A percentile compares a stretch with the other conserved stretches of the same genome.
Evolutionary conservation across 2,329 filamentous ascomycete genomes (phyloP).

Genomic region (Monilinia polystroma): DNA sequence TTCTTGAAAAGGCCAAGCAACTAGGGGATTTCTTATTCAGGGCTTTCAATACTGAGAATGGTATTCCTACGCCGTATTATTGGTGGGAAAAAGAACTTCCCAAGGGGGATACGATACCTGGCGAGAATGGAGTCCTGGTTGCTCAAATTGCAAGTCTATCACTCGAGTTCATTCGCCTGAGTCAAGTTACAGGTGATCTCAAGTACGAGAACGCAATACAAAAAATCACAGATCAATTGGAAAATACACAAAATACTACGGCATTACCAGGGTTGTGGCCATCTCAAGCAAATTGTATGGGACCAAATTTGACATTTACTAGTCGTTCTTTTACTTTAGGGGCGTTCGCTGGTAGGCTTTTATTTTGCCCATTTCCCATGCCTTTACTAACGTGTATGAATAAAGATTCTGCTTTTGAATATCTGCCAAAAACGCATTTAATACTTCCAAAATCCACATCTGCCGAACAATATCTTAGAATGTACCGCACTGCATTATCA

Average conservation of each 20-base stretch:
- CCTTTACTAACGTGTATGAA: slow-evolving; percentile 56
- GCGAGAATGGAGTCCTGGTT: slow-evolving; percentile 46
- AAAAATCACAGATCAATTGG: slow-evolving; percentile 55
- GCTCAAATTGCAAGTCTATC: slow-evolving; percentile 58
- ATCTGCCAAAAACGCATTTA: slow-evolving; percentile 56
- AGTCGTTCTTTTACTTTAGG: slow-evolving; percentile 58
- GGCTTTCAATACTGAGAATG: slow-evolving; percentile 70
- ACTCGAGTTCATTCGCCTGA: slow-evolving; percentile 60
- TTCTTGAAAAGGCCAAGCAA: slow-evolving; percentile 63
- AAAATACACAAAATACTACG: slow-evolving; percentile 51
- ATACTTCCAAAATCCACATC: slow-evolving; percentile 34
- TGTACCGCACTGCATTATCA: slow-evolving; percentile 46
- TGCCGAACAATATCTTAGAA: slow-evolving; percentile 39
- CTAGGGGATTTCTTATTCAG: slow-evolving; percentile 71
- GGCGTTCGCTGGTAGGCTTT: slow-evolving; percentile 51
- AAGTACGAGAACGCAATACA: slow-evolving; percentile 61
- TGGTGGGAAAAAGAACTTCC: slow-evolving; percentile 5
- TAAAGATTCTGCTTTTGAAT: slow-evolving; percentile 60
- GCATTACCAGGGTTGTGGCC: slow-evolving; percentile 62
- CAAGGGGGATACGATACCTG: slow-evolving; percentile 3
- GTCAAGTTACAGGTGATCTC: slow-evolving; percentile 57
- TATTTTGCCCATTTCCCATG: slow-evolving; percentile 56
- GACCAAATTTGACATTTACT: slow-evolving; percentile 42
- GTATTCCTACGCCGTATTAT: slow-evolving; percentile 65
- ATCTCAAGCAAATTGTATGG: slow-evolving; percentile 50